Percentiles rank a stretch among this genome's conserved stretches.
Evolutionary conservation across 129 eudicot species (phyloP).

Genomic region (Escallonia herrerae): DNA sequence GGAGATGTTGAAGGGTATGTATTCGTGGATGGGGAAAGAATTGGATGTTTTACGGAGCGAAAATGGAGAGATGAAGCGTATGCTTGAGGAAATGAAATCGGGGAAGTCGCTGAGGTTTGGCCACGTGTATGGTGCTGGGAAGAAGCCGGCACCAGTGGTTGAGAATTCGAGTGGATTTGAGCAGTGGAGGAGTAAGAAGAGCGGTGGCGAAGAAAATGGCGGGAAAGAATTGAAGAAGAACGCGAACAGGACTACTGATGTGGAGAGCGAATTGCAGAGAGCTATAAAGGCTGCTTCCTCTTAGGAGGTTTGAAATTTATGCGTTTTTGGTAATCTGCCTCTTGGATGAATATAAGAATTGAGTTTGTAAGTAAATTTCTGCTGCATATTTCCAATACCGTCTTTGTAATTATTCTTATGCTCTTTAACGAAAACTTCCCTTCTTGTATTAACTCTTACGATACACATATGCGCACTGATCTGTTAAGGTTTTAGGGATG

Average conservation of each 20-base stretch:
- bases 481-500: too few relatives aligned
- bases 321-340: background rate
- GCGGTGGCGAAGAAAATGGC: constrained; percentile 32
- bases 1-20: constrained; percentile 74
- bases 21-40: constrained; percentile 66
- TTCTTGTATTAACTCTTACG: too few relatives aligned
- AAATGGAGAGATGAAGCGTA: constrained; percentile 56
- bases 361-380: too few relatives aligned
- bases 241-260: constrained; percentile 28
- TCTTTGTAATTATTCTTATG: too few relatives aligned
- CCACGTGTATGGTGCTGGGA: constrained; percentile 16
- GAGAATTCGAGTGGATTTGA: constrained; percentile 47
- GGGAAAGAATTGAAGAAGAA: constrained; percentile 47
- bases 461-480: too few relatives aligned
- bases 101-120: constrained; percentile 17
- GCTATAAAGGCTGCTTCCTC: constrained; percentile 86
- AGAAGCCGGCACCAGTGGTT: constrained; percentile 22
- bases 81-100: constrained; percentile 45
- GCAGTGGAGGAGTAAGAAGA: constrained; percentile 65
- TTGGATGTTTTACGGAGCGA: constrained; percentile 48
- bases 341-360: too few relatives aligned
- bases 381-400: too few relatives aligned
- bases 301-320: constrained; percentile 34
- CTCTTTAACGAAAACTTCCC: too few relatives aligned
- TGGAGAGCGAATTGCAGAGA: constrained; percentile 80